Base-by-base conservation (phyloP, 495 filamentous ascomycete species). In the Lophium mytilinum region DNA sequence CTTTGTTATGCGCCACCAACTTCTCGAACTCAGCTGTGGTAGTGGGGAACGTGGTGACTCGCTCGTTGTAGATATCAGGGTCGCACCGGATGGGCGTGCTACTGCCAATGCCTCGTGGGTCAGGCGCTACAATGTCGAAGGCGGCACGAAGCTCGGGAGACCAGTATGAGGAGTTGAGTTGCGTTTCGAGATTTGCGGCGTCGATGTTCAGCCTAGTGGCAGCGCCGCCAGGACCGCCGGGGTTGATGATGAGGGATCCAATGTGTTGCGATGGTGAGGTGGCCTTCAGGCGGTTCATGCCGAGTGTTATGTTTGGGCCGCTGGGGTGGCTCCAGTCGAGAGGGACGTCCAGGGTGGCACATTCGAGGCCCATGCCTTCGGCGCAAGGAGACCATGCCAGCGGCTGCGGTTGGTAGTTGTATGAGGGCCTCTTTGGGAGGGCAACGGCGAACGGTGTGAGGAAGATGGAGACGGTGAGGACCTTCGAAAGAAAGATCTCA, bases 21-120 rank as follows among this genome's bases (percentile, higher is more conserved):
- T 60, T 64, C 19, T 68, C 64, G 45, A 58, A 73, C 46, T 65
- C 60, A 5, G 52, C 60, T 45, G 68, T 58, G 9, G 69, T 69
- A 53, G 53, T 67, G 37, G 71, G 68, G 58, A 69, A 58, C 17
- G 52, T 14, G 9, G 48, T 37, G 0, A 71, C 62, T 9, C 67
- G 68, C 48, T 68, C 60, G 56, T 73, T 73, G 47, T 57, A 73
- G 33, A 64, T 55, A 5, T 56, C 57, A 1, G 64, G 56, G 48
- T 76, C 71, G 58, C 74, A 76, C 43, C 65, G 54, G 19, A 76
- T 64, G 4, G 67, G 71, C 1, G 68, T 69, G 61, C 72, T 75
- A 45, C 68, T 50, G 10, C 71, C 74, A 14, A 70, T 59, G 43
- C 69, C 69, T 45, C 55, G 34, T 36, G 55, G 55, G 37, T 58